Evolutionary conservation across 768 basidiomycete genomes (phyloP).

Genomic region (Chalciporus pseudorubinellus): DNA sequence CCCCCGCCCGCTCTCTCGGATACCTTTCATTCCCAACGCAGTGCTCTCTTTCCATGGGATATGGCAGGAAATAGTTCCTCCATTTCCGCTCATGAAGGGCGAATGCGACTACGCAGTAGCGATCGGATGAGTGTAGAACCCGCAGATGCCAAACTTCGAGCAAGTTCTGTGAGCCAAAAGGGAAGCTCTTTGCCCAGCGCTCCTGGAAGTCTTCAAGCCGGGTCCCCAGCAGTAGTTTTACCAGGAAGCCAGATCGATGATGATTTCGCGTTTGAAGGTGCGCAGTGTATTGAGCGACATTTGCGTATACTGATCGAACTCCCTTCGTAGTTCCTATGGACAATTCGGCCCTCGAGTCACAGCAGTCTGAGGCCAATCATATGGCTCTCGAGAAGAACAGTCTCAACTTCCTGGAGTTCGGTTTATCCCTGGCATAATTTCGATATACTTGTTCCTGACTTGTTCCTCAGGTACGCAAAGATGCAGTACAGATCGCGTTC

Average conservation of each 20-base stretch:
- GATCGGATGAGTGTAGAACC: constrained; percentile 49
- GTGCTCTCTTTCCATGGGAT: constrained; percentile 81
- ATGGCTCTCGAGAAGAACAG: constrained; percentile 72
- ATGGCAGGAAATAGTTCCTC: constrained; percentile 70
- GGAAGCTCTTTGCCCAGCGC: constrained; percentile 59
- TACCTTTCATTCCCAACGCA: constrained; percentile 55
- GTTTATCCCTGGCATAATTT: background rate
- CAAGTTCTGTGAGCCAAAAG: constrained; percentile 52
- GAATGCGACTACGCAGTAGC: constrained; percentile 34
- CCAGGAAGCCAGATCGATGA: constrained; percentile 47
- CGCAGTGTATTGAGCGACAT: constrained; percentile 8
- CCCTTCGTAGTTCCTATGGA: constrained; percentile 27
- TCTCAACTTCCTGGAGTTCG: constrained; percentile 77
- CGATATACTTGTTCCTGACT: constrained; percentile 10
- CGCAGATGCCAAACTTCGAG: constrained; percentile 52
- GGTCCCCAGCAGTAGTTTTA: constrained; percentile 49
- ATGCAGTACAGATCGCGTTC: constrained; percentile 70
- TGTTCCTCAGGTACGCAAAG: constrained; percentile 59
- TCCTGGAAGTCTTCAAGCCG: constrained; percentile 40
- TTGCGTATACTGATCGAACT: constrained; percentile 14
- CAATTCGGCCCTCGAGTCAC: constrained; percentile 40
- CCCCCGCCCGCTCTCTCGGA: constrained; percentile 47
- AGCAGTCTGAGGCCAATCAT: constrained; percentile 53
- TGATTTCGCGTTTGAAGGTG: constrained; percentile 69
- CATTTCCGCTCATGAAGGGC: constrained; percentile 37